Evolutionary conservation across 2,329 filamentous ascomycete species (phyloP), one percentile per base, ranked within the genome.

Genomic region (Trichoderma koningiopsis): DNA sequence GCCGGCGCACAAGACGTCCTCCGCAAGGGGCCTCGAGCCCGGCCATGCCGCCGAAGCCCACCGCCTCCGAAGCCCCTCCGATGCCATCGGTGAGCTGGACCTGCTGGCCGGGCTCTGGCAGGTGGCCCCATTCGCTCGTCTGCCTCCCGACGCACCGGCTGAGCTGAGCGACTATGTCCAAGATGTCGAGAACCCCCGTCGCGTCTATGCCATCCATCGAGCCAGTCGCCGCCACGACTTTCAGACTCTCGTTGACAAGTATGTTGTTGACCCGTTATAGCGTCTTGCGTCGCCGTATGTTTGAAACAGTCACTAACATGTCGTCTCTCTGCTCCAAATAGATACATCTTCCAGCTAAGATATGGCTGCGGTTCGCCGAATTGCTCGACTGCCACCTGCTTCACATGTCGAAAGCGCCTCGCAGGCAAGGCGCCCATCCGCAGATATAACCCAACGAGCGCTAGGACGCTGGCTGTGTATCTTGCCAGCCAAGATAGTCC

Each of bases 401-500:
- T 95, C 76, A 93, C 90, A 71, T 93, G 88, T 77, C 89, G 92
- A 68, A 91, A 87, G 78, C 87, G 91, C 72, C 81, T 90, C 52
- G 86, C 88, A 31, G 87, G 86, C 40, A 88, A 88, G 72, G 86
- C 86, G 0, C 93, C 93, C 2, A 87, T 93, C 73, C 89, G 93
- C 71, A 87, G 91, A 75, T 96, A 94, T 75, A 97, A 91, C 69
- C 86, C 91, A 27, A 88, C 93, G 57, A 97, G 93, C 75, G 93
- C 94, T 10, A 88, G 93, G 74, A 92, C 92, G 1, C 81, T 97
- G 37, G 94, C 94, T 14, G 87, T 92, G 68, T 92, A 92, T 75
- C 85, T 97, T 62, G 92, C 93, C 11, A 92, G 91, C 75, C 89
- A 93, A 76, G 91, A 94, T 74, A 88, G 96, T 72, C 89, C 93